Evolutionary conservation across 768 basidiomycete genomes (phyloP), one percentile per base, ranked within the genome.

Genomic region (Psilocybe azurescens): DNA sequence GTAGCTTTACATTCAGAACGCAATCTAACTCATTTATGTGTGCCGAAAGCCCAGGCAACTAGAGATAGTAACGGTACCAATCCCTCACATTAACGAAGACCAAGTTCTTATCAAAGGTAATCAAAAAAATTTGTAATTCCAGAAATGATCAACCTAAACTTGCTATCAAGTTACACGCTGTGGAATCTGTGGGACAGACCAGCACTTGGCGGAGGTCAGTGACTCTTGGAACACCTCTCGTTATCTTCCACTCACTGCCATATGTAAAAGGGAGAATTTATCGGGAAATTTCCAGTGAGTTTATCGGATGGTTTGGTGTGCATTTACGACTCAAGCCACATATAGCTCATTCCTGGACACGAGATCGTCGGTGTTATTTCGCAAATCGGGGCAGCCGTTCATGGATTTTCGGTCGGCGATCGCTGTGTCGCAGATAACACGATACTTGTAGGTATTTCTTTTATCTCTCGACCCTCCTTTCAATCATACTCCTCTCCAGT

Each of bases 351-450:
- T n/a, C 80, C 79, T 51, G 78, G 79, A 24, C 80, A 81, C 61
- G 80, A 81, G 66, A 76, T 78, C n/a, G 87, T 96, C 53, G 94
- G 94, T 3, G 77, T 78, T n/a, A 79, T 94, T 60, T 85, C 89
- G 46, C 85, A 88, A 67, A 77, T 91, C 61, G 94, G 94, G 20
- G 87, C 87, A 75, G 83, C 90, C 60, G 94, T 95, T 50, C 83
- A 84, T 65, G 91, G 83, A 5, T 93, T 95, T 67, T 75, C 81
- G 2, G 74, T 86, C n/a, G 94, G 94, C 24, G 94, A 95, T 69
- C 87, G 93, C 56, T 88, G 89, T 68, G 94, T 93, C 38, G 91
- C 91, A 28, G 94, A 96, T 74, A 89, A 90, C 46, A 70, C 72
- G 30, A 74, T 77, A 39, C 86, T 88, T 58, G 91, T 89, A 38